phyloP scores from a whole-genome alignment of 495 filamentous ascomycete species.

The Penicillium coffeae region DNA sequence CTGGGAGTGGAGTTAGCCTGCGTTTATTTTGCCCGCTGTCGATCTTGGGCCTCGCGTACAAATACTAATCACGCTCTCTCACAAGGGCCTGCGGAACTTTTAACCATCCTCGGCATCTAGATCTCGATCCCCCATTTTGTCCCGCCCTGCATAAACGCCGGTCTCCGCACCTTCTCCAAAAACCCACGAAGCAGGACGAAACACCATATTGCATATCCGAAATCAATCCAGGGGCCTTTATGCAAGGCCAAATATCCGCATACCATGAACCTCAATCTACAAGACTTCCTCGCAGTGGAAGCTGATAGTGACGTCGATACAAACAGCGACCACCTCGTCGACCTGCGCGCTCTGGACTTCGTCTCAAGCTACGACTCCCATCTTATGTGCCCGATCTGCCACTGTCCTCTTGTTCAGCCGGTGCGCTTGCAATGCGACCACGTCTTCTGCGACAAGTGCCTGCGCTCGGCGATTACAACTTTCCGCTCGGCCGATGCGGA shows the following conservation, averaged over 20 bases:
- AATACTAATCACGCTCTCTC: neutral
- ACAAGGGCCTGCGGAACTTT: neutral
- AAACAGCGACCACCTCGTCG: constrained; percentile 38
- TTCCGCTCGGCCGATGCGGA: constrained; percentile 35
- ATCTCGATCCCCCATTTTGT: constrained; percentile 5
- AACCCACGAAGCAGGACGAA: neutral
- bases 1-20: no score
- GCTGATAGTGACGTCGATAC: constrained; percentile 27
- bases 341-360: constrained; percentile 70
- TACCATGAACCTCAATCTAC: constrained; percentile 28
- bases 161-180: constrained; percentile 2
- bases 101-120: constrained; percentile 23
- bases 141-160: constrained; percentile 9
- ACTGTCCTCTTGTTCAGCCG: constrained; percentile 66
- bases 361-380: constrained; percentile 66
- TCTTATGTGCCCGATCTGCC: constrained; percentile 81
- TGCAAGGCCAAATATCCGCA: neutral
- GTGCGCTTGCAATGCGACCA: constrained; percentile 71
- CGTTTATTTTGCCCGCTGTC: neutral
- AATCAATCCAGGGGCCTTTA: neutral
- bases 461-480: constrained; percentile 55
- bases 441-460: constrained; percentile 71
- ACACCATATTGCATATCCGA: neutral
- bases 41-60: constrained; percentile 19
- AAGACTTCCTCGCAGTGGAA: constrained; percentile 35